Conservation (phyloP, 768 basidiomycete species). For the Amanita brunnescens region DNA sequence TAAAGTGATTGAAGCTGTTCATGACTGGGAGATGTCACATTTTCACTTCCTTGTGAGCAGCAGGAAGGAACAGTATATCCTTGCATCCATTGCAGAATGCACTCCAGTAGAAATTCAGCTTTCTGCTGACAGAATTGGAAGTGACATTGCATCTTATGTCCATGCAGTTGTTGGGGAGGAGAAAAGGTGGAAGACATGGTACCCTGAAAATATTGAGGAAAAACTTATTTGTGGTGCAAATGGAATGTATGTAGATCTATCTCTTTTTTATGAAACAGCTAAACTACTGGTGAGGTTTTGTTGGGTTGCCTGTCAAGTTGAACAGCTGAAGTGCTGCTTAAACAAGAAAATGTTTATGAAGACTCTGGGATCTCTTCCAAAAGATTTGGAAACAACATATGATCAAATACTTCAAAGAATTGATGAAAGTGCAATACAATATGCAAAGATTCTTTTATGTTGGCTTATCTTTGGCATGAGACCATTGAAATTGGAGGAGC, state of each 20-base stretch:
- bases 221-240: neutral
- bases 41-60: neutral
- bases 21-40: neutral
- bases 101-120: neutral
- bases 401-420: too few species aligned
- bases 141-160: neutral
- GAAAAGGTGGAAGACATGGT: neutral
- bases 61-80: neutral
- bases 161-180: neutral
- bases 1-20: neutral
- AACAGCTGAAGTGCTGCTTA: neutral
- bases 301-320: neutral
- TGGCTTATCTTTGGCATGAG: conserved; percentile 11
- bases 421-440: conserved; percentile 8
- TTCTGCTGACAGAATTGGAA: neutral
- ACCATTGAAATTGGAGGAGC: conserved; percentile 13
- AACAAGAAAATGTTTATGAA: neutral
- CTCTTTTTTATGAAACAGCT: neutral
- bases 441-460: conserved; percentile 12
- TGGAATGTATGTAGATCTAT: neutral
- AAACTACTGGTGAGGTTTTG: neutral
- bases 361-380: neutral
- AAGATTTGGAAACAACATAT: neutral
- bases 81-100: neutral
- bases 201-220: too few species aligned